Percentiles rank a stretch among this genome's conserved stretches.
Conservation (phyloP, 345 rosid genomes). For the Citrus unshiu region DNA sequence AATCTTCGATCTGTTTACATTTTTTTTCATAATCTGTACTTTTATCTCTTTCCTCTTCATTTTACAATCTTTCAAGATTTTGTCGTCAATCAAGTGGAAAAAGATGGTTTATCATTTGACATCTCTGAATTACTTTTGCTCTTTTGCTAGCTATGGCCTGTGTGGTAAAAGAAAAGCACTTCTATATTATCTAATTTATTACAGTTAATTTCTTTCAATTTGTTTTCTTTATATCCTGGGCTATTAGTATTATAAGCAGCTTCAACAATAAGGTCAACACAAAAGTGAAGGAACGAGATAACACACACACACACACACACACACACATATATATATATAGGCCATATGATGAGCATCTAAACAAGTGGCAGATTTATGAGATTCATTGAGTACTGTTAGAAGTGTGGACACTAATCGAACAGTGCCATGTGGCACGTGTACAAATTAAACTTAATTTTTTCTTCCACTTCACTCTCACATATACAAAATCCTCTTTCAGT, state of each 20-base stretch:
- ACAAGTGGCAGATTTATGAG: no score
- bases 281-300: no score
- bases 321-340: no score
- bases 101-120: constrained; percentile 1
- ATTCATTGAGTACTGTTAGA: no score
- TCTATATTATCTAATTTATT: background rate
- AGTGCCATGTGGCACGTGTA: no score
- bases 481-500: no score
- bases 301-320: no score
- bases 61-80: constrained; percentile 1
- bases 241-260: background rate
- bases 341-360: no score
- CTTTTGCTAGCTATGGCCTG: background rate
- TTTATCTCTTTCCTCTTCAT: constrained; percentile 7
- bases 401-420: no score
- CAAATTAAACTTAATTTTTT: no score
- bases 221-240: background rate
- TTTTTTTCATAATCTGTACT: background rate
- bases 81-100: background rate
- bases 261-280: background rate
- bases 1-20: background rate
- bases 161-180: background rate
- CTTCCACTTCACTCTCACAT: no score
- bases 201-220: background rate
- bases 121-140: background rate